Percentiles rank a stretch among this genome's conserved stretches.
phyloP scores from a whole-genome alignment of 1,139 yeast species.

The Diutina neorugosa region DNA sequence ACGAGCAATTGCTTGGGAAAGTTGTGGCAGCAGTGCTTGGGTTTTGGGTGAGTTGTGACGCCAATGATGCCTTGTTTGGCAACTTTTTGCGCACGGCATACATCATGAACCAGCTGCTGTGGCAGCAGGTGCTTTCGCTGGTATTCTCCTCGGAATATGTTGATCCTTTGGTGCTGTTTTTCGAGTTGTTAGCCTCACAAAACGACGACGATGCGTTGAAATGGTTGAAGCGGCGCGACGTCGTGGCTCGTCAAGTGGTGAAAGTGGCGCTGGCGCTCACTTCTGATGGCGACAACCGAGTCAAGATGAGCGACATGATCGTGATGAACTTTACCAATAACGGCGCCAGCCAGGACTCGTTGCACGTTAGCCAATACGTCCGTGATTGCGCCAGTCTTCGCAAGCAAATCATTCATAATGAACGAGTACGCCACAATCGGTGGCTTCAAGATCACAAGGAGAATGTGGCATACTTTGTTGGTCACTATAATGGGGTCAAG shows the following conservation, averaged over 20 bases:
- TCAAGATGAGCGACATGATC: slow-evolving; percentile 23
- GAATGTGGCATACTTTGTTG: slow-evolving; percentile 36
- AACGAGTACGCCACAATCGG: slow-evolving; percentile 35
- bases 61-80: background rate
- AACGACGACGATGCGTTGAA: slow-evolving; percentile 28
- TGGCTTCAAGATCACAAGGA: slow-evolving; percentile 54
- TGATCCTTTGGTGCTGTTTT: slow-evolving; percentile 15
- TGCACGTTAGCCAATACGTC: slow-evolving; percentile 26
- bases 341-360: slow-evolving; percentile 23
- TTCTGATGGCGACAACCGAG: background rate
- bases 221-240: slow-evolving; percentile 9
- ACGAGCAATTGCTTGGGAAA: slow-evolving; percentile 18
- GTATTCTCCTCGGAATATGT: background rate
- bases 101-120: background rate
- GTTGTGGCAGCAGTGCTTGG: slow-evolving; percentile 23
- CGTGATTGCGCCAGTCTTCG: slow-evolving; percentile 36
- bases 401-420: slow-evolving; percentile 33
- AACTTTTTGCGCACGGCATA: slow-evolving; percentile 3
- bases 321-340: slow-evolving; percentile 24
- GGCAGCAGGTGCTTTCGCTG: background rate
- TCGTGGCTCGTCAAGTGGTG: background rate
- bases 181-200: slow-evolving; percentile 17
- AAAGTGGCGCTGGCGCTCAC: background rate
- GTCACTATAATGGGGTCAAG: slow-evolving; percentile 34
- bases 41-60: slow-evolving; percentile 10